Evolutionary conservation across 805 yeast genomes (phyloP).

Genomic region (Cyberlindnera xylosilytica): DNA sequence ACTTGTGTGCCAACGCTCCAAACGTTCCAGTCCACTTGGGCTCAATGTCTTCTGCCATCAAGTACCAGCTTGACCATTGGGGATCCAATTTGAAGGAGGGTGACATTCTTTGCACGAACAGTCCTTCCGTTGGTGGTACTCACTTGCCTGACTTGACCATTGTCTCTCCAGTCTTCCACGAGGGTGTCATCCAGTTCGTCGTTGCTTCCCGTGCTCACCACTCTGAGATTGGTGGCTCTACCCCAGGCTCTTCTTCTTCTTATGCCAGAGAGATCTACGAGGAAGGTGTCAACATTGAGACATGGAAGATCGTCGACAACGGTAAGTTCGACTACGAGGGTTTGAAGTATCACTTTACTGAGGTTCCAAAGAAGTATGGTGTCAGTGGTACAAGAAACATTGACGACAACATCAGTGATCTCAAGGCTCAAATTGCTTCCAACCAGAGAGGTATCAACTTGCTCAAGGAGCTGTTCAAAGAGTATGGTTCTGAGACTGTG

Average conservation of each 20-base stretch:
- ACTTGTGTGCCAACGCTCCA: conserved; percentile 44
- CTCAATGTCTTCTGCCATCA: conserved; percentile 43
- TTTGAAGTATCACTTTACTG: conserved; percentile 41
- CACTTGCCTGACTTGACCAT: conserved; percentile 53
- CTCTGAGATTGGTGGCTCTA: conserved; percentile 79
- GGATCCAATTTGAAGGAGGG: conserved; percentile 36
- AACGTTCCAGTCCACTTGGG: conserved; percentile 47
- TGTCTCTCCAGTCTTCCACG: conserved; percentile 51
- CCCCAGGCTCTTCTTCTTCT: conserved; percentile 57
- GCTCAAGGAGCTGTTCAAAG: conserved; percentile 39
- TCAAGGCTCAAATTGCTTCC: conserved; percentile 49
- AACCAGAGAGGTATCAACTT: conserved; percentile 49
- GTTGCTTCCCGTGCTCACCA: conserved; percentile 81
- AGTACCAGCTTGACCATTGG: conserved; percentile 38
- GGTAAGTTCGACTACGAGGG: conserved; percentile 55
- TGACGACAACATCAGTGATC: conserved; percentile 48
- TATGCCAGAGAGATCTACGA: conserved; percentile 49
- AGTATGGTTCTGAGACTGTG: conserved; percentile 41
- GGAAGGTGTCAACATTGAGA: conserved; percentile 54
- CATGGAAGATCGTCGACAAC: conserved; percentile 46
- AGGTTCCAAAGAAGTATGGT: conserved; percentile 47
- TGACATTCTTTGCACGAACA: conserved; percentile 42
- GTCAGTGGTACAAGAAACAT: conserved; percentile 54
- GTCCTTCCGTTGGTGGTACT: conserved; percentile 44
- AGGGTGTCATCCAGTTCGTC: conserved; percentile 46